Evolutionary conservation across 2,329 filamentous ascomycete species (phyloP), one percentile per base, ranked within the genome.

Genomic region (Dactylellina cionopaga): DNA sequence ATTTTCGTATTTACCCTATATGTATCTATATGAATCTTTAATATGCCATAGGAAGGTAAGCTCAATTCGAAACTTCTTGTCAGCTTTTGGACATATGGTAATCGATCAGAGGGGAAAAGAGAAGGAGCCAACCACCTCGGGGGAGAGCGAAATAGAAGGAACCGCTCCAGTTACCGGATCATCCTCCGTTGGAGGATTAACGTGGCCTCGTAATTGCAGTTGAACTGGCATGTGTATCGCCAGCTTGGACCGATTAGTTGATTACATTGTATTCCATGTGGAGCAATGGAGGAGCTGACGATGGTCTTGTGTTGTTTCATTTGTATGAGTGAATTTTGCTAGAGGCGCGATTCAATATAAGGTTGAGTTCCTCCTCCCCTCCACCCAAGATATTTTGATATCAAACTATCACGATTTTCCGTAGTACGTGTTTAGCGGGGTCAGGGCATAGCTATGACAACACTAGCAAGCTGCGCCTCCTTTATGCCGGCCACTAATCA

Each of bases 301-400:
- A 39, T 6, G 29, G 27, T 39, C 31, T 43, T 41, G 24, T 39
- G 35, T 37, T 17, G 29, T 24, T n/a, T n/a, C n/a, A n/a, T n/a
- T n/a, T n/a, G n/a, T 47, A 60, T 60, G 54, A 69, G 54, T 58
- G 63, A 68, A 68, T 68, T 68, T 60, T 69, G 54, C 64, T 19
- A 69, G 59, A 60, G 64, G 64, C 54, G 55, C 52, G 54, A 58
- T 31, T 11, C 29, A 15, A 41, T 37, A 37, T 51, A 7, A 24
- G 13, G 29, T 13, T 13, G 25, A 46, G 46, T 31, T 37, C 22
- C 51, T 49, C 39, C 31, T 46, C 29, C 43, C 11, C 9, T 49
- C n/a, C n/a, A n/a, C n/a, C n/a, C n/a, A n/a, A n/a, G n/a, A n/a
- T n/a, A n/a, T 60, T 60, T 19, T 58, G 41, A 51, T 51, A 58